These are phyloP conservation scores for Articulospora tetracladia DNA, from an alignment of 495 filamentous ascomycete species.

Conservation along the genomic window DNA sequence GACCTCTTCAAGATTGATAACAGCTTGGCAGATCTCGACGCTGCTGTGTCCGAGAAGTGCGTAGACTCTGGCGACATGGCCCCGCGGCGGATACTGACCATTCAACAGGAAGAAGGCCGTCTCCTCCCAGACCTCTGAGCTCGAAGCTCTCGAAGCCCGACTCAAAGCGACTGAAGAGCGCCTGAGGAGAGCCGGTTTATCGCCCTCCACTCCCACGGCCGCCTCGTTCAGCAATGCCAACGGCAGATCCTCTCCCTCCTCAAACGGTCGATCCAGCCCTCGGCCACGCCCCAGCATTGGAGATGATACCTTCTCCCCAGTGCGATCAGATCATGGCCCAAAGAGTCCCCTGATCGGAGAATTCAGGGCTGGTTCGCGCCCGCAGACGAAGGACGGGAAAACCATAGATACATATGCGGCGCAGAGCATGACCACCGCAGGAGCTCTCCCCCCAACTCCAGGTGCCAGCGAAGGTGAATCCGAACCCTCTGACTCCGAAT, in stretches of 20 bases:
- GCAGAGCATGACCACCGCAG: slow-evolving; percentile 28
- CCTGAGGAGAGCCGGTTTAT: slow-evolving; percentile 44
- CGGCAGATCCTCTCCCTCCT: slow-evolving; percentile 8
- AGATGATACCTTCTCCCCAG: slow-evolving; percentile 27
- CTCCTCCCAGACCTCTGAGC: slow-evolving; percentile 68
- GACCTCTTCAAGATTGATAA: slow-evolving; percentile 85
- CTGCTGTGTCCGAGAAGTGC: slow-evolving; percentile 82
- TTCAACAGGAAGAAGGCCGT: slow-evolving; percentile 63
- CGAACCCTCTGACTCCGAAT: slow-evolving; percentile 22
- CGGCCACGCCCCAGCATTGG: slow-evolving; percentile 30
- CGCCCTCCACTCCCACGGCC: slow-evolving; percentile 17
- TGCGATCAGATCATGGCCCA: slow-evolving; percentile 7
- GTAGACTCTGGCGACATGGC: slow-evolving; percentile 30
- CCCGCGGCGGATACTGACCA: slow-evolving; percentile 16
- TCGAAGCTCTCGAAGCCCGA: slow-evolving; percentile 78
- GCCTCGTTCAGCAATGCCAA: background rate
- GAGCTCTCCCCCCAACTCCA: slow-evolving; percentile 50
- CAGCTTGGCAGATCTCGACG: slow-evolving; percentile 69
- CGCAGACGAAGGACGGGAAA: slow-evolving; percentile 24
- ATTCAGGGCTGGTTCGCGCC: slow-evolving; percentile 16
- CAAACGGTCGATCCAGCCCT: slow-evolving; percentile 19
- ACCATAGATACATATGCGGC: background rate
- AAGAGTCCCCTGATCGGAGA: slow-evolving; percentile 23
- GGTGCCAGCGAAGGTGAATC: slow-evolving; percentile 56
- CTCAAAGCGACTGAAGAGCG: slow-evolving; percentile 82